Base-by-base conservation (phyloP, 2,329 filamentous ascomycete species). In the Pseudopithomyces chartarum region DNA sequence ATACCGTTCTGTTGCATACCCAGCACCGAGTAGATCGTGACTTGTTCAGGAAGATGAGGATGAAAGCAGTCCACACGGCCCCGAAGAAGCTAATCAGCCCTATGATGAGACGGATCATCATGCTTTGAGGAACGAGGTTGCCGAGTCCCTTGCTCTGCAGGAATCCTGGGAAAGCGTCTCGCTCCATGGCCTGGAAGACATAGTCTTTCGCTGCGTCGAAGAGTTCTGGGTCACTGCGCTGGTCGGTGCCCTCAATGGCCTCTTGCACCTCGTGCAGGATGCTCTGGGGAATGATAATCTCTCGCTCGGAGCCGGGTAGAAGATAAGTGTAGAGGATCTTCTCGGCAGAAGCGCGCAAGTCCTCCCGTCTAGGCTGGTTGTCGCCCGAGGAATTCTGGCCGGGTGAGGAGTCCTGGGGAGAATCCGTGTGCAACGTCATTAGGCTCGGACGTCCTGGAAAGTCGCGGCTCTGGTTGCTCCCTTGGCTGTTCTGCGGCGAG, bases 261-360 rank as follows among this genome's bases (percentile, higher is more conserved):
- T 88, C 84, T 38, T 92, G 96, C 57, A 98, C 93, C 22, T 93
- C 88, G 53, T 90, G 85, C 0, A 94, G 89, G 70, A 98, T 97
- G 33, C 87, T 87, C 59, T 93, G 90, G 0, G 95, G 94, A 6
- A 99, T 85, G 45, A 93, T 92, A 65, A 99, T 98, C 78, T 99
- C 95, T 65, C 96, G 87, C 79, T 99, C 95, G 0, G 95, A 91
- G n/a, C 92, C 93, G 0, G 93, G 92, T 1, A 99, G 86, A 6
- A 99, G 83, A 73, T 95, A 99, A 1, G 94, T 98, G 79, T 97
- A 99, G n/a, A 99, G 84, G 49, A 99, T 97, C 83, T 97, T 97
- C 80, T 98, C 95, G 0, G 96, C 96, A 2, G 92, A 97, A 10
- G 92, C 90, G 55, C 92, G 87, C 65, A 99, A 92, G 70, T 99